These are phyloP conservation scores for Skeletonema grethae DNA, from an alignment of 108 stramenopile genomes.

Conservation along the genomic window DNA sequence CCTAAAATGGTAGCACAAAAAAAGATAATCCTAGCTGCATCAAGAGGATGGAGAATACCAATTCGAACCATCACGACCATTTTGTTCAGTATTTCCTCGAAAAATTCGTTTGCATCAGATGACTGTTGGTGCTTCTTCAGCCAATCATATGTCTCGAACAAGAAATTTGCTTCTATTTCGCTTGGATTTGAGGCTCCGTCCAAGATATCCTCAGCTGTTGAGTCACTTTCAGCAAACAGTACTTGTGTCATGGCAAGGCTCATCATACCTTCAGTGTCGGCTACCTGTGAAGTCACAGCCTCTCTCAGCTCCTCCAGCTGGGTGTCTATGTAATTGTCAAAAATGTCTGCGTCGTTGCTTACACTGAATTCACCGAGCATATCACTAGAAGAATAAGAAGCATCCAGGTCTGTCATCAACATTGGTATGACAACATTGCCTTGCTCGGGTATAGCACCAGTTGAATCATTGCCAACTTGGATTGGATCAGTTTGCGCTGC, in stretches of 20 bases:
- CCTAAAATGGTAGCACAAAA: slow-evolving; percentile 75
- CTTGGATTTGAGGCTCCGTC: slow-evolving; percentile 55
- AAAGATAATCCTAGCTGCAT: slow-evolving; percentile 82
- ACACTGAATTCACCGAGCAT: slow-evolving; percentile 46
- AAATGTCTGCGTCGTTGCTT: slow-evolving; percentile 53
- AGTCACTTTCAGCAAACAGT: slow-evolving; percentile 63
- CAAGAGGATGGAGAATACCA: slow-evolving; percentile 64
- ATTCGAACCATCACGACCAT: slow-evolving; percentile 73
- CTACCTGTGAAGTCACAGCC: slow-evolving; percentile 62
- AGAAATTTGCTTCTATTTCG: slow-evolving; percentile 75
- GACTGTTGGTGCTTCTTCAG: slow-evolving; percentile 61
- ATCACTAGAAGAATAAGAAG: slow-evolving; percentile 41
- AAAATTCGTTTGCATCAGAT: slow-evolving; percentile 54
- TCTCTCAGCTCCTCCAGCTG: slow-evolving; percentile 70
- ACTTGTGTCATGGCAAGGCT: slow-evolving; percentile 78
- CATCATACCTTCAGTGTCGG: slow-evolving; percentile 79
- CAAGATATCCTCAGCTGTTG: slow-evolving; percentile 37
- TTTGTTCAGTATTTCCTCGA: slow-evolving; percentile 76
- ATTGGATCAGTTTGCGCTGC: neutral
- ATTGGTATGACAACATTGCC: neutral
- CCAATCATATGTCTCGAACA: slow-evolving; percentile 77
- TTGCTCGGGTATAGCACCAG: neutral
- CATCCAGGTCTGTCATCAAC: slow-evolving; percentile 28
- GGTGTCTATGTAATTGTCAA: slow-evolving; percentile 78
- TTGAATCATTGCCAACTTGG: neutral